phyloP scores from a whole-genome alignment of 805 yeast genomes.

The Middelhovenomyces tepae region DNA sequence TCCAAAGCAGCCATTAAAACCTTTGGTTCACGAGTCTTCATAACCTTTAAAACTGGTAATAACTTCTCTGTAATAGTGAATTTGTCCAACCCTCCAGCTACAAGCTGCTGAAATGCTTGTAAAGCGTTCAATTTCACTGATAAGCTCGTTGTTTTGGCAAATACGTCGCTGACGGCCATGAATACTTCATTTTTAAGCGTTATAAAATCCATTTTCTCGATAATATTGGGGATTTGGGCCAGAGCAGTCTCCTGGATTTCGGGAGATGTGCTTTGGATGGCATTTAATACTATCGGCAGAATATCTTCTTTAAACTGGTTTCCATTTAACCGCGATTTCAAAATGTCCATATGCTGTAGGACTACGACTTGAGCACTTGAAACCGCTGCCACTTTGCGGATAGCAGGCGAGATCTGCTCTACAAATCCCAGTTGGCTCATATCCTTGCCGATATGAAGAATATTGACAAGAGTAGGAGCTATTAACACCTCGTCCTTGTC shows the following conservation, averaged over 20 bases:
- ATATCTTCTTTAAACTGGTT: conserved; percentile 43
- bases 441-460: conserved; percentile 53
- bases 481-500: conserved; percentile 34
- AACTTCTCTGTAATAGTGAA: conserved; percentile 66
- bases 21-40: conserved; percentile 68
- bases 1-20: conserved; percentile 44
- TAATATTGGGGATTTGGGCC: conserved; percentile 32
- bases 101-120: conserved; percentile 47
- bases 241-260: conserved; percentile 48
- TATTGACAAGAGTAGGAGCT: conserved; percentile 42
- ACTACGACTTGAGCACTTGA: conserved; percentile 36
- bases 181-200: conserved; percentile 66
- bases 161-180: conserved; percentile 62
- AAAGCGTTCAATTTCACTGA: conserved; percentile 67
- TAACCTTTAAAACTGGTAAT: conserved; percentile 64
- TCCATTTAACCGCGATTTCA: conserved; percentile 43
- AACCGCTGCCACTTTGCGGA: conserved; percentile 31
- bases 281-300: conserved; percentile 35
- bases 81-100: conserved; percentile 58
- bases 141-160: conserved; percentile 76
- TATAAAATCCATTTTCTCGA: conserved; percentile 51
- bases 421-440: conserved; percentile 72
- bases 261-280: conserved; percentile 24
- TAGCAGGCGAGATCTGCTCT: conserved; percentile 50
- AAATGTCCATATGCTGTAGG: conserved; percentile 39